Base-by-base conservation (phyloP, 2,329 filamentous ascomycete species). In the Beauveria bassiana region DNA sequence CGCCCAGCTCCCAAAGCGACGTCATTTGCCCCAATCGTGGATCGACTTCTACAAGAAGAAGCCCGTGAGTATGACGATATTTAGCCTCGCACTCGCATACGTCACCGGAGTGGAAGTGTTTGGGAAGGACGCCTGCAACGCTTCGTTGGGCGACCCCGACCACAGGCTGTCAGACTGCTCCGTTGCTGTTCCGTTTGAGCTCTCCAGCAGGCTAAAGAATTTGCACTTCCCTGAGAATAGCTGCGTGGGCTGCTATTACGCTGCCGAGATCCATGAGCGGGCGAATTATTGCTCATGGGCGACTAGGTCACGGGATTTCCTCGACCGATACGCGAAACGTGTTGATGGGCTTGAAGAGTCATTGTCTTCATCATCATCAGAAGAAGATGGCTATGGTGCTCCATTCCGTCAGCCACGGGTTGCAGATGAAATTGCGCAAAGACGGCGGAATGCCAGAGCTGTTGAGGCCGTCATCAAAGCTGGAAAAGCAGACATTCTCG, bases 211-310 rank as follows among this genome's bases (percentile, higher is more conserved):
- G 3, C 64, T 68, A 1, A 66, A 65, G 22, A 38, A 56, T 8
- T 53, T 8, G 4, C 66, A 1, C 70, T 74, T 38, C 66, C 64
- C 43, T 50, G 53, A 5, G 53, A 8, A 65, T 67, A 5, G 43
- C 22, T 76, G 73, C 61, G 70, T 72, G 0, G 68, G 70, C 3
- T 74, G 71, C 47, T 68, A 63, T 40, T 76, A 75, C 62, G 70
- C 63, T 34, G 62, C 64, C 7, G 62, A 68, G 50, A 5, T 28
- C 1, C 6, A 6, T 5, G n/a, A 6, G 10, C 2, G 7, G 14
- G 2, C 2, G 6, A 28, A 6, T 8, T 20, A 8, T 20, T 61
- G 58, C 50, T 18, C 42, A 5, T 61, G 57, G 57, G 6, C 14
- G 18, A 26, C 22, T 9, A 31, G 38, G 26, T 4, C 9, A 12